Evolutionary conservation across 1,284 basidiomycete species (phyloP), one percentile per base, ranked within the genome.

Genomic region (Laetiporus sulphureus): DNA sequence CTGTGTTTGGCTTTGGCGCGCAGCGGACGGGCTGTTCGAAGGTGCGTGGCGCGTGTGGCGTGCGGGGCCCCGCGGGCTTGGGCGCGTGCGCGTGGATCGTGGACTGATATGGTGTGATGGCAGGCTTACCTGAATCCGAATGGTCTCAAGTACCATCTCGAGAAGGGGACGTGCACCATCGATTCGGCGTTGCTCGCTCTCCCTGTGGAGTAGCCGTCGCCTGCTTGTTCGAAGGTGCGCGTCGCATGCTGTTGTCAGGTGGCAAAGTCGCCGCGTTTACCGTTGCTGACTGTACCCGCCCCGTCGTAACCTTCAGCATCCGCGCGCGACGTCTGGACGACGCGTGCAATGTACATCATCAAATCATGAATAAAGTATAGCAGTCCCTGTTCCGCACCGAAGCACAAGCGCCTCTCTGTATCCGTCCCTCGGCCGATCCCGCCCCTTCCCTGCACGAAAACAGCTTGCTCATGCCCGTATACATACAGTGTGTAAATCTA

Each of bases 101-200:
- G n/a, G n/a, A n/a, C n/a, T n/a, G n/a, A n/a, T n/a, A n/a, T n/a
- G n/a, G n/a, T n/a, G n/a, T n/a, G n/a, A n/a, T n/a, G n/a, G 34
- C 53, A 74, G 67, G 64, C 62, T 23, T 79, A 80, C 53, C 65
- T 79, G 27, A 80, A 79, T 57, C 70, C 76, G 8, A 79, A 80
- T 47, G 77, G 78, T 3, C 62, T 79, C 29, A 79, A 78, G 55
- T 79, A 79, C 50, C 77, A 79, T 48, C 55, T 75, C 38, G 74
- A 77, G 47, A 79, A 77, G 52, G 77, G 79, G 6, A 78, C 71
- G 2, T 78, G 76, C 54, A 68, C 66, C 40, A 60, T 71, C 25
- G 67, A 20, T 46, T 40, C 46, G 43, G 45, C 40, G 50, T 44
- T 36, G 42, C 42, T 38, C 32, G 37, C n/a, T 31, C 11, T 29